Evolutionary conservation across 164 flowering plant species (phyloP).

Genomic region (Warburgia ugandensis): DNA sequence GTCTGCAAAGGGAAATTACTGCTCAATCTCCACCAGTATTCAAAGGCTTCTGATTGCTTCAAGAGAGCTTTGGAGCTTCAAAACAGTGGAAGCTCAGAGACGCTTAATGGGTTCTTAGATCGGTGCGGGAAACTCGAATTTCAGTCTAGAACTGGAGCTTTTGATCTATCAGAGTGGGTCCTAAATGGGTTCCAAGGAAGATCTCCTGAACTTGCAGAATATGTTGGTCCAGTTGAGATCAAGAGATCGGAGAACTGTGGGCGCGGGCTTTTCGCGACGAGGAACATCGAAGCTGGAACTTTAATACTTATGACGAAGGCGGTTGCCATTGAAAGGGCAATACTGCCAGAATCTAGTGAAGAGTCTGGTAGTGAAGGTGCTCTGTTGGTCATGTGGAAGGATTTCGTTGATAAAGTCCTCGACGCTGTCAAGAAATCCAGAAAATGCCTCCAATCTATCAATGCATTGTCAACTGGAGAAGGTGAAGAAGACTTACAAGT

Average conservation of each 20-base stretch:
- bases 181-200: slow-evolving; percentile 49
- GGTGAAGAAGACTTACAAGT: slow-evolving; percentile 50
- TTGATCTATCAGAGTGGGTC: slow-evolving; percentile 86
- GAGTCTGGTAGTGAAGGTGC: slow-evolving; percentile 42
- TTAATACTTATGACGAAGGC: slow-evolving; percentile 65
- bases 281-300: slow-evolving; percentile 61
- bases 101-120: slow-evolving; percentile 45
- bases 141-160: slow-evolving; percentile 54
- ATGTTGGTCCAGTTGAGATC: slow-evolving; percentile 57
- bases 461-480: slow-evolving; percentile 45
- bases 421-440: slow-evolving; percentile 35
- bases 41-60: slow-evolving; percentile 57
- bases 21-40: slow-evolving; percentile 46
- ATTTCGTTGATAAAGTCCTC: slow-evolving; percentile 49
- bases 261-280: slow-evolving; percentile 61
- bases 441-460: slow-evolving; percentile 31
- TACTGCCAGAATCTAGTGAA: slow-evolving; percentile 34
- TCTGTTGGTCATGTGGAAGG: slow-evolving; percentile 87
- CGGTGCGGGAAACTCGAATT: slow-evolving; percentile 63
- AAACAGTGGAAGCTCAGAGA: slow-evolving; percentile 30
- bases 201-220: slow-evolving; percentile 65
- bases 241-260: slow-evolving; percentile 45
- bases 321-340: slow-evolving; percentile 65
- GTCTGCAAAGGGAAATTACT: slow-evolving; percentile 77
- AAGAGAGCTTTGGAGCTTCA: slow-evolving; percentile 44